These are phyloP conservation scores for Brasilioporus rufonigricans DNA, from an alignment of 768 basidiomycete genomes.

Conservation along the genomic window DNA sequence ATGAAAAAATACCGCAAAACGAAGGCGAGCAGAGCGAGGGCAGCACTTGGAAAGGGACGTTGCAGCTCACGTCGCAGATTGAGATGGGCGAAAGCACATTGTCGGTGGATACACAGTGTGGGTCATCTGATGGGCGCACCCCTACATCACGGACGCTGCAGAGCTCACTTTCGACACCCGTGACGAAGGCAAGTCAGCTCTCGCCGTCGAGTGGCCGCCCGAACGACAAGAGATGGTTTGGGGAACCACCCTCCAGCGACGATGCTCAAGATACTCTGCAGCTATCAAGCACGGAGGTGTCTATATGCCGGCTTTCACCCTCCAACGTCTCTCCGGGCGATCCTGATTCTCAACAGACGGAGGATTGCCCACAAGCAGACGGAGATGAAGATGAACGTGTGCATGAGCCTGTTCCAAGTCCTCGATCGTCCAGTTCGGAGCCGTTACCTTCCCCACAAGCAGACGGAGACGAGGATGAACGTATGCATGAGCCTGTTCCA, in stretches of 20 bases:
- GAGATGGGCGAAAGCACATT: slow-evolving; percentile 8
- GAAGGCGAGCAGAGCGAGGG: neutral
- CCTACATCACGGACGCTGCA: neutral
- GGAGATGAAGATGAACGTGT: neutral
- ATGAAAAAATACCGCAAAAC: slow-evolving; percentile 5
- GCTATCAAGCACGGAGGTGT: neutral
- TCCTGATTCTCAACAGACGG: neutral
- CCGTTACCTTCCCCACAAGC: neutral
- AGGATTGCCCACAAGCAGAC: neutral
- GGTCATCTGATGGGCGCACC: neutral
- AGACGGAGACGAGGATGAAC: neutral
- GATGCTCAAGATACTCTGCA: too few relatives aligned
- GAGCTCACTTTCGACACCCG: neutral
- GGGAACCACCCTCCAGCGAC: neutral
- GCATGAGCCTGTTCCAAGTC: neutral
- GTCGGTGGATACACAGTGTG: neutral
- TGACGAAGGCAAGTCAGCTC: neutral
- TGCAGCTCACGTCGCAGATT: slow-evolving; percentile 19
- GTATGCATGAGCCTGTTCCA: neutral
- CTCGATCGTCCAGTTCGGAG: neutral
- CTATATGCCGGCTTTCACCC: neutral
- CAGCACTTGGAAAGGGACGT: slow-evolving; percentile 2
- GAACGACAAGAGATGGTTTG: neutral
- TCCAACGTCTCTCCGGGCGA: neutral
- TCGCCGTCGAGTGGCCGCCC: neutral